Conservation (phyloP, 345 rosid genomes). For the Linum lewisii region DNA sequence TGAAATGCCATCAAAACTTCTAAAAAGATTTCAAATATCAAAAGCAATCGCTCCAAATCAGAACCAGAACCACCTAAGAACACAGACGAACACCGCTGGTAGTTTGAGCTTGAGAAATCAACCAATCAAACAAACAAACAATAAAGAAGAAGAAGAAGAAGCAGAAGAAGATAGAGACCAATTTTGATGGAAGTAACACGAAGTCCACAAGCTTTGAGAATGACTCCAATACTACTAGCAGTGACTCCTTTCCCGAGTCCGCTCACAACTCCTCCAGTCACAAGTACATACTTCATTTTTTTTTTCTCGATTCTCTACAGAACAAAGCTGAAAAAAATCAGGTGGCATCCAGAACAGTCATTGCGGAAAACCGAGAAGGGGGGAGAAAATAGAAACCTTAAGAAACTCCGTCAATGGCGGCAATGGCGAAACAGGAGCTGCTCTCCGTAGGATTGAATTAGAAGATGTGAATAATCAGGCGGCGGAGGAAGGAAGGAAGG, state of each 20-base stretch:
- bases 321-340: not conserved
- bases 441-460: too few relatives aligned
- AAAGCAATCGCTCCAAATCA: not conserved
- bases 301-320: not conserved
- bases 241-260: slow-evolving; percentile 61
- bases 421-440: too few relatives aligned
- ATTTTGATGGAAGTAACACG: slow-evolving; percentile 77
- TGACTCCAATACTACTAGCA: slow-evolving; percentile 51
- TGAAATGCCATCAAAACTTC: not conserved
- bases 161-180: slow-evolving; percentile 28
- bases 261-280: slow-evolving; percentile 56
- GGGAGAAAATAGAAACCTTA: not conserved
- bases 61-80: not conserved
- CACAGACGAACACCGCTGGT: not conserved
- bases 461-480: too few relatives aligned
- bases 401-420: not conserved
- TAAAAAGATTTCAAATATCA: not conserved
- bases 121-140: not conserved
- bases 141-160: not conserved
- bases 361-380: not conserved
- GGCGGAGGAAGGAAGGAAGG: too few relatives aligned
- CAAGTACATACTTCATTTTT: slow-evolving; percentile 48
- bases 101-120: not conserved
- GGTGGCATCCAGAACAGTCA: not conserved
- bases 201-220: slow-evolving; percentile 71